phyloP scores from a whole-genome alignment of 2,329 filamentous ascomycete species.

The Colletotrichum nymphaeae region DNA sequence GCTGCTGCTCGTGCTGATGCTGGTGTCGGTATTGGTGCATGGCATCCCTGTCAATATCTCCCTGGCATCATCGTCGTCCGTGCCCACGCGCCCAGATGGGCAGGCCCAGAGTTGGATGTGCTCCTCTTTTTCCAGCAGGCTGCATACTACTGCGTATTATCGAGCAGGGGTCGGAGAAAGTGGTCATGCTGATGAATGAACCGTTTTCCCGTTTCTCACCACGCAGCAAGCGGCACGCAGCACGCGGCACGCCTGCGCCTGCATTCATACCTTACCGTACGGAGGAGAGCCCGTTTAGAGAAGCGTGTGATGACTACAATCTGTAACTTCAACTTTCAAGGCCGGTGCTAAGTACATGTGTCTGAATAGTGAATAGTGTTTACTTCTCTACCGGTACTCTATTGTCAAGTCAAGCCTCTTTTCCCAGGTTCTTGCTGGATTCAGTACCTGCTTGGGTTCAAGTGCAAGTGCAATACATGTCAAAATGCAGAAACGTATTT shows the following conservation, averaged over 20 bases:
- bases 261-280: neutral
- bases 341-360: too few relatives aligned
- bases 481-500: neutral
- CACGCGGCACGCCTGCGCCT: neutral
- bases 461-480: too few relatives aligned
- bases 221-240: too few relatives aligned
- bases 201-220: constrained; percentile 3
- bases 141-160: constrained; percentile 20
- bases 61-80: constrained; percentile 16
- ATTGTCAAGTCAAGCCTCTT: neutral
- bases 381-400: neutral
- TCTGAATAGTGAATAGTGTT: too few relatives aligned
- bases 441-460: too few relatives aligned
- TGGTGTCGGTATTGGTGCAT: neutral
- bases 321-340: too few relatives aligned
- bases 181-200: constrained; percentile 16
- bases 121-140: constrained; percentile 17
- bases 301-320: neutral
- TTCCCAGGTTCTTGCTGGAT: too few relatives aligned
- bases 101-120: constrained; percentile 1
- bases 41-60: constrained; percentile 9
- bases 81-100: constrained; percentile 21
- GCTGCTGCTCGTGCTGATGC: neutral
- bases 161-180: neutral
- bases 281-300: neutral